Percentiles rank a stretch among this genome's conserved stretches.
These are phyloP conservation scores for Solidago caesia DNA, from an alignment of 129 eudicot species.

Conservation along the genomic window DNA sequence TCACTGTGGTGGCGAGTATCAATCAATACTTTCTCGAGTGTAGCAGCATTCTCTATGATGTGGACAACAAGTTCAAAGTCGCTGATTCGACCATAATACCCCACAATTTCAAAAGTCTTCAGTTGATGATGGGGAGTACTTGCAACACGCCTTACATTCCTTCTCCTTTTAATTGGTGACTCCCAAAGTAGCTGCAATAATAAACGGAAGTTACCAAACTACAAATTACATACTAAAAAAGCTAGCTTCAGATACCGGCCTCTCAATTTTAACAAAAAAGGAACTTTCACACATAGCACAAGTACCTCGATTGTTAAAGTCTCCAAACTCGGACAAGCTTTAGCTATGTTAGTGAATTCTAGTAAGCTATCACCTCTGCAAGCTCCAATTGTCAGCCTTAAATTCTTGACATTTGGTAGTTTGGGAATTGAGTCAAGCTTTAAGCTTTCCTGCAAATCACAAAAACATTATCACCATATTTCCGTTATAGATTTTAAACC, in stretches of 20 bases:
- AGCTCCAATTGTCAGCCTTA: constrained; percentile 39
- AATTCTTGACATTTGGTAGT: constrained; percentile 39
- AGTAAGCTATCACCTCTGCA: constrained; percentile 38
- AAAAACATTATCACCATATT: neutral
- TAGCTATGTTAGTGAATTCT: constrained; percentile 26
- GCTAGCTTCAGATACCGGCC: neutral
- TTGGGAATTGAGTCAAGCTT: constrained; percentile 25
- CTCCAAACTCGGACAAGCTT: constrained; percentile 43
- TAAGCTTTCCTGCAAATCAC: constrained; percentile 22
- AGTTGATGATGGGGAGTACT: constrained; percentile 28
- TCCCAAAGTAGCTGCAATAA: neutral
- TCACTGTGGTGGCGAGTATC: constrained; percentile 38
- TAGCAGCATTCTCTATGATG: constrained; percentile 37
- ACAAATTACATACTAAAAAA: neutral
- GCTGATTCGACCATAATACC: constrained; percentile 39
- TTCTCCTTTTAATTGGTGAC: constrained; percentile 31
- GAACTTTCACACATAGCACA: neutral
- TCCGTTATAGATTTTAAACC: neutral
- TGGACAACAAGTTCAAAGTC: constrained; percentile 38
- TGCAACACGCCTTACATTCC: constrained; percentile 23
- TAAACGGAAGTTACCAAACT: too few species aligned
- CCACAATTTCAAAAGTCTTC: constrained; percentile 35
- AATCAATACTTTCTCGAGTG: constrained; percentile 38
- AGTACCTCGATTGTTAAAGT: constrained; percentile 43
- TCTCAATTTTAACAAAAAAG: neutral